Conservation (phyloP, 2,329 filamentous ascomycete species). For the Penicillium sp. region DNA sequence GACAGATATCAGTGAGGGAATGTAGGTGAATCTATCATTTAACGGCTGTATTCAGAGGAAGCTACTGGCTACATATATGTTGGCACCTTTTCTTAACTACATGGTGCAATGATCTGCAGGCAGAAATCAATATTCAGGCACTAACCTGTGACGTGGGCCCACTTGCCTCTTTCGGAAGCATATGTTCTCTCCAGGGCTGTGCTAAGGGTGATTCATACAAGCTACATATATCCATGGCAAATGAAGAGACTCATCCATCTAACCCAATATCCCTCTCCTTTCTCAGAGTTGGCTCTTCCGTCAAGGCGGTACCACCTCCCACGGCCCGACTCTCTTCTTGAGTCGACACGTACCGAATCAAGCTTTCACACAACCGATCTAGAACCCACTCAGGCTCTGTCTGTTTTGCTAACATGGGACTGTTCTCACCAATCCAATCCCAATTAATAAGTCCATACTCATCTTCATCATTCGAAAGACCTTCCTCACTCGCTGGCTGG, state of each 20-base stretch:
- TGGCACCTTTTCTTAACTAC: background rate
- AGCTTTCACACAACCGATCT: conserved; percentile 62
- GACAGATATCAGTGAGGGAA: too few species aligned
- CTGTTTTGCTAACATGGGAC: conserved; percentile 62
- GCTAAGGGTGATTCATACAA: background rate
- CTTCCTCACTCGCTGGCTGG: background rate
- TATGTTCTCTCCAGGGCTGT: background rate
- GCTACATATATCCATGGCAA: background rate
- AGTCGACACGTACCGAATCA: conserved; percentile 47
- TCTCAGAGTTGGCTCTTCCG: conserved; percentile 20
- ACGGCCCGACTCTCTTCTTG: conserved; percentile 15
- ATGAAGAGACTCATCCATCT: conserved; percentile 4
- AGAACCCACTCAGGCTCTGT: conserved; percentile 67
- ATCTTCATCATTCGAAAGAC: conserved; percentile 45
- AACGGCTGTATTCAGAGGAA: background rate
- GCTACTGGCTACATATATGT: background rate
- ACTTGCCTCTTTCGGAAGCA: background rate
- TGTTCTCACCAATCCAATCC: conserved; percentile 70
- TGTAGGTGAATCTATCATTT: background rate
- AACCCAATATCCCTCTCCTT: conserved; percentile 28
- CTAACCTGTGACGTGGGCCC: background rate
- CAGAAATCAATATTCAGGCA: background rate
- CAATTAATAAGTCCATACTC: conserved; percentile 62
- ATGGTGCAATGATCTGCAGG: background rate
- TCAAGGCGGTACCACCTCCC: background rate